These are phyloP conservation scores for Peterozyma toletana DNA, from an alignment of 805 yeast genomes.

Conservation along the genomic window DNA sequence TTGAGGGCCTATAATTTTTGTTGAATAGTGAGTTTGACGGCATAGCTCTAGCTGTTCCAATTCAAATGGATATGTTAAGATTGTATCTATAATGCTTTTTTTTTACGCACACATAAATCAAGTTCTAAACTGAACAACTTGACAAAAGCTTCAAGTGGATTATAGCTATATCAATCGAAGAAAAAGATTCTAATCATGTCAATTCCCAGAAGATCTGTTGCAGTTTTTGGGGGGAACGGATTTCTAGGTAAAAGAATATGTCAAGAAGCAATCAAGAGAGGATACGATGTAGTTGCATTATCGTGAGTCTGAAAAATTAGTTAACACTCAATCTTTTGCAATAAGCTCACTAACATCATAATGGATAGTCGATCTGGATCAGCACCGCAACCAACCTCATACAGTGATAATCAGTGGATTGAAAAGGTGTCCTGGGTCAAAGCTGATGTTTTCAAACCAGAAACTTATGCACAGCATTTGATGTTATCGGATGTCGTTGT, in stretches of 20 bases:
- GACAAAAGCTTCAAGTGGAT: neutral
- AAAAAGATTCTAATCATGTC: neutral
- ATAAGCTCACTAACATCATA: neutral
- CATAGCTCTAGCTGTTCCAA: too few species aligned
- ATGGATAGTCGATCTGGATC: conserved; percentile 40
- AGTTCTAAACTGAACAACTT: neutral
- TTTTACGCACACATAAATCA: too few species aligned
- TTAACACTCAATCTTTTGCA: neutral
- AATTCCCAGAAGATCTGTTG: conserved; percentile 14
- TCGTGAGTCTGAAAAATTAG: conserved; percentile 26
- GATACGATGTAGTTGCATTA: conserved; percentile 63
- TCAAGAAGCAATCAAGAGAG: conserved; percentile 54
- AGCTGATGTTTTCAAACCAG: conserved; percentile 64
- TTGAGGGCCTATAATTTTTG: too few species aligned
- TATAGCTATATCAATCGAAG: too few species aligned
- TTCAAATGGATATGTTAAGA: too few species aligned
- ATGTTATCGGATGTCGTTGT: conserved; percentile 58
- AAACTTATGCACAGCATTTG: conserved; percentile 42
- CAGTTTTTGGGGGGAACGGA: conserved; percentile 87
- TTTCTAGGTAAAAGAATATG: conserved; percentile 66
- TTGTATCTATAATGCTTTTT: too few species aligned
- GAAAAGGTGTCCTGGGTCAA: conserved; percentile 54
- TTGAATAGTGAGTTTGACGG: too few species aligned
- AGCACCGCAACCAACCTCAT: conserved; percentile 30
- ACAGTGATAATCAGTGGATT: conserved; percentile 38